Evolutionary conservation across 2,329 filamentous ascomycete genomes (phyloP).

Genomic region (Acephala macrosclerotiorum): DNA sequence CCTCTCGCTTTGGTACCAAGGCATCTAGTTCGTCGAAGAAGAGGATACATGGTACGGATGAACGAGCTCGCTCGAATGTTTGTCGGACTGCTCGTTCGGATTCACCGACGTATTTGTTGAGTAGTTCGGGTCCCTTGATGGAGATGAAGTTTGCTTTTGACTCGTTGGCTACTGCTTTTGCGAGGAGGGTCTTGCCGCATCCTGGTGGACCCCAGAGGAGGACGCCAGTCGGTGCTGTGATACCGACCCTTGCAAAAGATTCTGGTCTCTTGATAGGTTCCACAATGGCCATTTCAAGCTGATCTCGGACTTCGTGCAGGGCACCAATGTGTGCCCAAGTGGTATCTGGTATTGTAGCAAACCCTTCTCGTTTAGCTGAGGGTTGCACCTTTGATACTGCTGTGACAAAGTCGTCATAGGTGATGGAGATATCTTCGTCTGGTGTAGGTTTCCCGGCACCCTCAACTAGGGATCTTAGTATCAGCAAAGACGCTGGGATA

Average conservation of each 20-base stretch:
- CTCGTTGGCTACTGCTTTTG: constrained; percentile 95
- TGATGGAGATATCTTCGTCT: constrained; percentile 64
- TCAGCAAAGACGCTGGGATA: constrained; percentile 46
- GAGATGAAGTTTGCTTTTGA: constrained; percentile 98
- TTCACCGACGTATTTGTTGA: constrained; percentile 98
- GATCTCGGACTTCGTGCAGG: constrained; percentile 77
- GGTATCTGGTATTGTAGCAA: constrained; percentile 91
- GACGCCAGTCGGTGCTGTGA: constrained; percentile 83
- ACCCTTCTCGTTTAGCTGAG: constrained; percentile 90
- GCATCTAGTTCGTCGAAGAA: constrained; percentile 99
- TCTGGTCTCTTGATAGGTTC: constrained; percentile 86
- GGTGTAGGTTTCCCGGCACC: constrained; percentile 59
- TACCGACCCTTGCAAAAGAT: constrained; percentile 77
- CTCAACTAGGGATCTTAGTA: constrained; percentile 59
- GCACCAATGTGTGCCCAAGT: constrained; percentile 95
- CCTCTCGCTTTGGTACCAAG: constrained; percentile 84
- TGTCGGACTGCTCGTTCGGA: constrained; percentile 92
- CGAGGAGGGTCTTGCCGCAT: constrained; percentile 95
- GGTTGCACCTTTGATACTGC: constrained; percentile 80
- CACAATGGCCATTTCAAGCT: constrained; percentile 86
- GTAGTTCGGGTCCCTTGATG: constrained; percentile 92
- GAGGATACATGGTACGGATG: constrained; percentile 88
- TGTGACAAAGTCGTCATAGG: constrained; percentile 73
- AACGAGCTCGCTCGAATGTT: constrained; percentile 87
- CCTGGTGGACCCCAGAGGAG: constrained; percentile 96